Evolutionary conservation across 441 rosid species (phyloP), one percentile per base, ranked within the genome.

Genomic region (Gossypium aridum): DNA sequence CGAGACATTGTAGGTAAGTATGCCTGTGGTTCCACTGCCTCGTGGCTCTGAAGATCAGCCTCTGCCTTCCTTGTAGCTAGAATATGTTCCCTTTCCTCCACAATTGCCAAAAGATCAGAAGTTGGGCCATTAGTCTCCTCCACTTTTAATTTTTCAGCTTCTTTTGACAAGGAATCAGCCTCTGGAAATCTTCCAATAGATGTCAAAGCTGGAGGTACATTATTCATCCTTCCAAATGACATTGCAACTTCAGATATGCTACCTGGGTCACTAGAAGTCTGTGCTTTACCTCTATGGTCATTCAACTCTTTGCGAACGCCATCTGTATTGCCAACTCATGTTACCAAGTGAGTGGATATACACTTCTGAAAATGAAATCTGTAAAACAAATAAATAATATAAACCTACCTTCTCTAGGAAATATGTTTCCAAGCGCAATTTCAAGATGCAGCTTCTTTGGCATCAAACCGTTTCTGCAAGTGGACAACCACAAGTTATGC

Each of bases 391-490:
- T 55, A 64, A 28, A 61, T 62, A 51, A 78, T 47, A 25, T 47
- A 28, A 26, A 73, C 53, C 17, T 81, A 92, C 98, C 97, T 84
- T 94, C 98, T 86, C 85, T 89, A 2, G 91, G 86, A 76, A 86
- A 74, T 57, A 82, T 55, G 75, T 87, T 91, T 80, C 97, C 98
- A 55, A 94, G 91, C 7, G 97, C 96, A 71, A 94, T 85, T 68
- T 94, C 98, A 43, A 92, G 92, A 86, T 94, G 98, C 75, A 91
- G 85, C 72, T 89, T 91, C 87, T 90, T 94, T 63, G 98, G 98
- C 74, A 83, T 75, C 92, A 94, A 55, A 72, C 85, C 84, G 78
- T 90, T 94, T 80, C 98, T 94, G 83, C 80, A 81, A 61, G 61
- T 55, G 61, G 37, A 66, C 74, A 79, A 76, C 73, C 72, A 64